These are phyloP conservation scores for Cladosporium austrohemisphaericum DNA, from an alignment of 2,329 filamentous ascomycete species.

Conservation along the genomic window DNA sequence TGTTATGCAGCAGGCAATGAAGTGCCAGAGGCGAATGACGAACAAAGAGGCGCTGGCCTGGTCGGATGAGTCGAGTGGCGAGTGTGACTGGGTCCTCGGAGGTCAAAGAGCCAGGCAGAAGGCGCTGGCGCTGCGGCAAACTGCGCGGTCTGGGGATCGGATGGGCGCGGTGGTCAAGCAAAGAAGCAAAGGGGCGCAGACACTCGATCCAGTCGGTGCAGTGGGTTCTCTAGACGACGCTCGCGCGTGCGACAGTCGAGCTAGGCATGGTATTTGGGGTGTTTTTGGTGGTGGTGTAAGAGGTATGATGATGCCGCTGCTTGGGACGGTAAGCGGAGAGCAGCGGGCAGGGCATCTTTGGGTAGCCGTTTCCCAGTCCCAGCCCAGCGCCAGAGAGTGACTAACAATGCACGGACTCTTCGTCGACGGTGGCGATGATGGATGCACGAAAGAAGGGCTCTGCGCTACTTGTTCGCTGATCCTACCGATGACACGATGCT, in stretches of 20 bases:
- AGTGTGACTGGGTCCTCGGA: slow-evolving; percentile 6
- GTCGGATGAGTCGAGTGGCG: slow-evolving; percentile 14
- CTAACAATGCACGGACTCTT: no score
- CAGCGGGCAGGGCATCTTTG: no score
- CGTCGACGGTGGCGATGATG: no score
- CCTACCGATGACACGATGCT: no score
- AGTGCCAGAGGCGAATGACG: slow-evolving; percentile 6
- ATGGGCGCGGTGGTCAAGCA: slow-evolving; percentile 7
- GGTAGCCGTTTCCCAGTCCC: no score
- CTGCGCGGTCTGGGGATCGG: slow-evolving; percentile 3
- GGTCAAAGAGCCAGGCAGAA: slow-evolving; percentile 15
- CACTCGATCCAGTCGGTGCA: slow-evolving; percentile 1
- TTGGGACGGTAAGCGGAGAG: no score
- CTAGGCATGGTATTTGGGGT: neutral
- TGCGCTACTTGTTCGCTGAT: no score
- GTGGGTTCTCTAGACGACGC: slow-evolving; percentile 5
- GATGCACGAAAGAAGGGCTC: no score
- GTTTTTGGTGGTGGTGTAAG: neutral
- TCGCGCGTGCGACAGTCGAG: neutral
- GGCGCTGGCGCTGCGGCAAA: slow-evolving; percentile 8
- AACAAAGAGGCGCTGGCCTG: slow-evolving; percentile 12
- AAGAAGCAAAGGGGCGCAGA: neutral
- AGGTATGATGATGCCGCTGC: no score
- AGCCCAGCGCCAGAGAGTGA: no score
- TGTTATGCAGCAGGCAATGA: slow-evolving; percentile 1